Conservation (phyloP, 768 basidiomycete species). For the Hericium coralloides region DNA sequence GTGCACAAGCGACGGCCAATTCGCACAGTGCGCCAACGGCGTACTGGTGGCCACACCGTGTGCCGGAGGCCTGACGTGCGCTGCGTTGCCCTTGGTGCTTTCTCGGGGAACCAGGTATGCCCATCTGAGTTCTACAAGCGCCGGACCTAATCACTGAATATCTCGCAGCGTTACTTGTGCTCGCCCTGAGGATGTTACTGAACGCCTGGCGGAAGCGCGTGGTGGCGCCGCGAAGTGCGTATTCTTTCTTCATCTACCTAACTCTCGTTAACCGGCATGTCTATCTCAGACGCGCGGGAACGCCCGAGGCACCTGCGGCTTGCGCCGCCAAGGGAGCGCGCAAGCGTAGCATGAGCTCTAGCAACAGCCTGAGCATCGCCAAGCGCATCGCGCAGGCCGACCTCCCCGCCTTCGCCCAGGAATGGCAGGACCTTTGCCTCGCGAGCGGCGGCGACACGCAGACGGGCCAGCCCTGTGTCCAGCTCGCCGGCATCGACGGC, state of each 20-base stretch:
- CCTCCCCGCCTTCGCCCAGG: conserved; percentile 28
- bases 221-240: no score
- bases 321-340: conserved; percentile 4
- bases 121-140: background rate
- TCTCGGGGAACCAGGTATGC: conserved; percentile 21
- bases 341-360: conserved; percentile 9
- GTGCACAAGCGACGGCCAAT: conserved; percentile 7
- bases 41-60: conserved; percentile 14
- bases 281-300: background rate
- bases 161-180: no score
- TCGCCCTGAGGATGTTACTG: no score
- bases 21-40: conserved; percentile 16
- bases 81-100: conserved; percentile 24
- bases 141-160: no score
- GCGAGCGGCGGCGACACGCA: conserved; percentile 30
- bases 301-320: conserved; percentile 2
- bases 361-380: background rate
- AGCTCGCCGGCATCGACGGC: conserved; percentile 30
- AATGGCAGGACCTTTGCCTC: conserved; percentile 38
- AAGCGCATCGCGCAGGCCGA: conserved; percentile 28
- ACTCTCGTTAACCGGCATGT: background rate
- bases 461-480: conserved; percentile 32
- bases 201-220: no score
- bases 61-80: conserved; percentile 8
- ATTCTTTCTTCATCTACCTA: background rate